Base-by-base conservation (phyloP, 1,284 basidiomycete genomes). In the Coniferiporia weirii region DNA sequence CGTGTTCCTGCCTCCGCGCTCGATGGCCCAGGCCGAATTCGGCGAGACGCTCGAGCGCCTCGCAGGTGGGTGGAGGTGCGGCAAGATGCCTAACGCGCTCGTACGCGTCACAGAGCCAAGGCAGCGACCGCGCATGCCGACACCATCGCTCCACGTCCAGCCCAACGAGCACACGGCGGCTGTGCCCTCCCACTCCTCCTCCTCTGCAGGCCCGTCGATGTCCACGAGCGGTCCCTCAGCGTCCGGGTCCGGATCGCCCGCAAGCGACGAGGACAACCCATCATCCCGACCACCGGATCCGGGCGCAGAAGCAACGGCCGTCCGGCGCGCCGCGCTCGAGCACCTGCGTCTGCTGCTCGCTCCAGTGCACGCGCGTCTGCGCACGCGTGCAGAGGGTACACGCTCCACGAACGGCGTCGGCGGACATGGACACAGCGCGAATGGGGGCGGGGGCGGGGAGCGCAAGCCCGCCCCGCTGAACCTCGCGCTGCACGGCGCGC, bases 1-100 rank as follows among this genome's bases (percentile, higher is more conserved):
- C 10, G 78, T 93, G 40, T 93, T 93, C 70, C 74, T 91, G 0
- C 87, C 89, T 5, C 88, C 91, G 9, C 77, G 91, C 34, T 91
- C 88, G 13, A 89, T 92, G 85, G 84, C 86, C 0, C 90, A 93
- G 66, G 89, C 89, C 9, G 90, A 93, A 71, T 92, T 91, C 65
- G 73, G 89, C 57, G 91, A 93, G 68, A 76, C 89, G 8, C 75
- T 92, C 57, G 89, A 92, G 65, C 80, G 90, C 6, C 80, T 93
- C 45, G 84, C 87, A 0, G 72, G 76, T 22, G 85, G 89, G 0
- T 91, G 87, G 87, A 77, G 51, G 52, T 61, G 54, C 32, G 60
- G 56, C 13, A 49, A 36, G 40, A 34, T 61, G 40, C 17, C 56
- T 7, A 44, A 54, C 27, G 52, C 60, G 22, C 43, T 61, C 15